These are phyloP conservation scores for Arthrobotrys pseudoclavata DNA, from an alignment of 2,329 filamentous ascomycete species.

Conservation along the genomic window DNA sequence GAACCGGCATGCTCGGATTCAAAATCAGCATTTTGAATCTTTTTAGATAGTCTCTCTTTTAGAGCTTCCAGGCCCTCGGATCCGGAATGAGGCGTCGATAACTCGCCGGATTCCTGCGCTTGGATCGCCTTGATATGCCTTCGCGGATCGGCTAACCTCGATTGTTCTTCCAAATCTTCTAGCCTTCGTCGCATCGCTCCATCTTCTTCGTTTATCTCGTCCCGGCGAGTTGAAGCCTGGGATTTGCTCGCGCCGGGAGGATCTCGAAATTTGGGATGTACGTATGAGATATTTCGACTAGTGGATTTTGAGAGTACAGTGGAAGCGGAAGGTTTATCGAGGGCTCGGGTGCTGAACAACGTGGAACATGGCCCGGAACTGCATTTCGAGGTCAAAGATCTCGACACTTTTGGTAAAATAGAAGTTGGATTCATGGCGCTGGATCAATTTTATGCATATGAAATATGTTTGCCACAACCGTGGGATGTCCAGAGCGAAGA, in stretches of 20 bases:
- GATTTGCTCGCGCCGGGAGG: conserved; percentile 6
- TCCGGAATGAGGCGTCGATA: conserved; percentile 17
- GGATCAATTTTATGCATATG: not conserved
- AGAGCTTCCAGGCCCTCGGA: conserved; percentile 70
- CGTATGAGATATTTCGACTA: conserved; percentile 3
- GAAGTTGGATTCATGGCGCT: conserved; percentile 29
- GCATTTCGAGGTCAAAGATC: not conserved
- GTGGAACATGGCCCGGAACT: not conserved
- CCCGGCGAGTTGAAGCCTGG: not conserved
- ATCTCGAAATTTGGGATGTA: not conserved
- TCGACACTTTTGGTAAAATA: conserved; percentile 14
- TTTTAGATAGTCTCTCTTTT: conserved; percentile 72
- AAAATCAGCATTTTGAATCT: conserved; percentile 72
- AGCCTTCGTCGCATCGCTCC: conserved; percentile 53
- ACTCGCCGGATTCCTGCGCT: conserved; percentile 41
- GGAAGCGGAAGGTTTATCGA: not conserved
- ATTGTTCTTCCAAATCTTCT: conserved; percentile 52
- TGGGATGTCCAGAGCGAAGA: not conserved
- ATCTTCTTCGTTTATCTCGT: conserved; percentile 10
- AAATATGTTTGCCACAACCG: conserved; percentile 12
- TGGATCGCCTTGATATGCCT: conserved; percentile 47
- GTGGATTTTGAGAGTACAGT: not conserved
- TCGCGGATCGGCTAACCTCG: conserved; percentile 48
- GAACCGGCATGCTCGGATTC: conserved; percentile 69
- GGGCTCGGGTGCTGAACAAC: not conserved